A percentile compares a stretch with the other conserved stretches of the same genome.
Evolutionary conservation across 192 early-diverging fungal species (phyloP).

Genomic region (Dissophora ornata): DNA sequence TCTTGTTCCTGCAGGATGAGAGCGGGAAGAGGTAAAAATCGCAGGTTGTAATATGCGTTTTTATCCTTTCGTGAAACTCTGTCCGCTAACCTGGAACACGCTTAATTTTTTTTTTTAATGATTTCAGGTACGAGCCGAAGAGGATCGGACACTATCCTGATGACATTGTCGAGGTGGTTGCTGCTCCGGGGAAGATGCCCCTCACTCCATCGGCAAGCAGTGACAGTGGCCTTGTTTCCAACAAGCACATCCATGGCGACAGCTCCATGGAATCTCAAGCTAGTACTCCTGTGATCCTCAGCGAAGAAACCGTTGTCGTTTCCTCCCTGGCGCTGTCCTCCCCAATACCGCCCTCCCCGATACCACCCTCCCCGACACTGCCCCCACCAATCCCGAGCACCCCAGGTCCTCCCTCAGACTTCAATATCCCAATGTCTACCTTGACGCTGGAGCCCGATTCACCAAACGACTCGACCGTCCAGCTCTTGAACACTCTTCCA

Average conservation of each 20-base stretch:
- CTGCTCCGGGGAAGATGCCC: background rate
- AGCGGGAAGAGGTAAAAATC: conserved; percentile 2
- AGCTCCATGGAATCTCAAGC: no score
- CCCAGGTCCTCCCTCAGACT: no score
- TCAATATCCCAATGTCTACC: no score
- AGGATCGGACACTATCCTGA: conserved; percentile 4
- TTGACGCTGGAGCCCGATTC: no score
- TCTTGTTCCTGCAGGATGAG: conserved; percentile 7
- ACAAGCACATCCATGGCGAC: no score
- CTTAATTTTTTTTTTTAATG: background rate
- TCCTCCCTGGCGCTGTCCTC: background rate
- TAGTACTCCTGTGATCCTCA: background rate
- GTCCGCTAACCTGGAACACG: background rate
- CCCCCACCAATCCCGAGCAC: no score
- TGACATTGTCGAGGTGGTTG: conserved; percentile 3
- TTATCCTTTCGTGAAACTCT: background rate
- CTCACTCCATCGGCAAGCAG: background rate
- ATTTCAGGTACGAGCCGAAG: background rate
- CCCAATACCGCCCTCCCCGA: background rate
- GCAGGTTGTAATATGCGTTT: no score
- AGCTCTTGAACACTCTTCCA: no score
- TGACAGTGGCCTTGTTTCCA: no score
- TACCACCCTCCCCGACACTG: background rate
- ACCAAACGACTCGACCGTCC: no score
- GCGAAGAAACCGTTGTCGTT: background rate